phyloP scores from a whole-genome alignment of 495 filamentous ascomycete species.

The Penicillium cataractarum region DNA sequence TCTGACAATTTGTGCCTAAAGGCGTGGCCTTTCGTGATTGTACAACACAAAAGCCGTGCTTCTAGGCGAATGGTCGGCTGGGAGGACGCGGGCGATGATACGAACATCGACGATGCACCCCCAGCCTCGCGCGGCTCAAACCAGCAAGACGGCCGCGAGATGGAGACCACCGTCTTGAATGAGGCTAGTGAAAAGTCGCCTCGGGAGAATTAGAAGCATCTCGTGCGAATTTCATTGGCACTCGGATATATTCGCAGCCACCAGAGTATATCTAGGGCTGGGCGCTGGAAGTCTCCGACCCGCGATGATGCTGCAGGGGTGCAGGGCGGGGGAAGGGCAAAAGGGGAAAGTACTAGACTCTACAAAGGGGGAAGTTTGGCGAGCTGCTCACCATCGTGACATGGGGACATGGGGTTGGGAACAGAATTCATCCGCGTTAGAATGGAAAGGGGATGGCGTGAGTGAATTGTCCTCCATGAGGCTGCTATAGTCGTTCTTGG shows the following conservation, averaged over 20 bases:
- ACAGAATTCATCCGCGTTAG: background rate
- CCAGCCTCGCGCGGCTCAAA: background rate
- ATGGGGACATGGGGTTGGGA: background rate
- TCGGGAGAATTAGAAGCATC: background rate
- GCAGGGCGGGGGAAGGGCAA: background rate
- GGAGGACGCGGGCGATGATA: background rate
- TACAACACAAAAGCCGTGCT: background rate
- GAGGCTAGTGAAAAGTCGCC: background rate
- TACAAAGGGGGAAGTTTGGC: background rate
- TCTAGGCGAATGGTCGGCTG: background rate
- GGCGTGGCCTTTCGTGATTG: background rate
- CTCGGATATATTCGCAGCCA: background rate
- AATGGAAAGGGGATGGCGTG: background rate
- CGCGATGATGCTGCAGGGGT: background rate
- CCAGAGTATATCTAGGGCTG: background rate
- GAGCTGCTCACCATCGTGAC: background rate
- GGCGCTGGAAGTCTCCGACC: background rate
- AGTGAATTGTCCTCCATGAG: background rate
- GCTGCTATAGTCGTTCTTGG: slow-evolving; percentile 1
- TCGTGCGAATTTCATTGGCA: slow-evolving; percentile 2
- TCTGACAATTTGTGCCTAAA: background rate
- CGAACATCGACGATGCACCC: background rate
- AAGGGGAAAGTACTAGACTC: background rate
- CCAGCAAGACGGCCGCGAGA: background rate
- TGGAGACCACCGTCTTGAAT: background rate